These are phyloP conservation scores for Bruguiera sexangula DNA, from an alignment of 345 rosid species.

Conservation along the genomic window DNA sequence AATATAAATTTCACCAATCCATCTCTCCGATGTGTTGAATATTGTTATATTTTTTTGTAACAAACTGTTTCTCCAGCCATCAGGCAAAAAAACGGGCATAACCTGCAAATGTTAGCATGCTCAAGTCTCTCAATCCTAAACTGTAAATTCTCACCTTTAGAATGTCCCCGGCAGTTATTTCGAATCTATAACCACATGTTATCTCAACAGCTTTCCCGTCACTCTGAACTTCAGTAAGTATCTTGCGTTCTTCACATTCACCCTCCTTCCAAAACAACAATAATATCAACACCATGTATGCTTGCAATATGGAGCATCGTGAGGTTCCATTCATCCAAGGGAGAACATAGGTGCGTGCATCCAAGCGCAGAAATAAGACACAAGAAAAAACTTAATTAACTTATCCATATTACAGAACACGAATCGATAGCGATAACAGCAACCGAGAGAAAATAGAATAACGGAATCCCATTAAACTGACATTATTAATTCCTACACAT, in stretches of 20 bases:
- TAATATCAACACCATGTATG: too few species aligned
- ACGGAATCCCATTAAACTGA: not conserved
- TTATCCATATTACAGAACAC: too few species aligned
- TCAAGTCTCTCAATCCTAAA: not conserved
- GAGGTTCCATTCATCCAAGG: too few species aligned
- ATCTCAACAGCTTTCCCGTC: slow-evolving; percentile 93
- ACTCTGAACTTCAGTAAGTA: slow-evolving; percentile 89
- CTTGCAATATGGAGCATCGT: too few species aligned
- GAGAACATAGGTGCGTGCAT: too few species aligned
- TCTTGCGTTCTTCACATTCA: slow-evolving; percentile 78
- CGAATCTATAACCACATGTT: slow-evolving; percentile 86
- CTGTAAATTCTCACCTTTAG: slow-evolving; percentile 57
- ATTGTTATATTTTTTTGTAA: not conserved
- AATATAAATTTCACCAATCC: too few species aligned
- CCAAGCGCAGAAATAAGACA: too few species aligned
- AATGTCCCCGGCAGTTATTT: slow-evolving; percentile 74
- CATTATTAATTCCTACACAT: too few species aligned
- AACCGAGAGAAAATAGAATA: not conserved
- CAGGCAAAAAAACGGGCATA: not conserved
- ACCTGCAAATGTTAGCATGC: not conserved
- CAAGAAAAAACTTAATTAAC: too few species aligned
- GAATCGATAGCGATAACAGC: too few species aligned
- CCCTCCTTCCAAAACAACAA: slow-evolving; percentile 55
- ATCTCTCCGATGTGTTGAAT: not conserved
- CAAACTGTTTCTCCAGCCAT: not conserved